Conservation (phyloP, 2,329 filamentous ascomycete species). For the Escovopsis weberi region DNA sequence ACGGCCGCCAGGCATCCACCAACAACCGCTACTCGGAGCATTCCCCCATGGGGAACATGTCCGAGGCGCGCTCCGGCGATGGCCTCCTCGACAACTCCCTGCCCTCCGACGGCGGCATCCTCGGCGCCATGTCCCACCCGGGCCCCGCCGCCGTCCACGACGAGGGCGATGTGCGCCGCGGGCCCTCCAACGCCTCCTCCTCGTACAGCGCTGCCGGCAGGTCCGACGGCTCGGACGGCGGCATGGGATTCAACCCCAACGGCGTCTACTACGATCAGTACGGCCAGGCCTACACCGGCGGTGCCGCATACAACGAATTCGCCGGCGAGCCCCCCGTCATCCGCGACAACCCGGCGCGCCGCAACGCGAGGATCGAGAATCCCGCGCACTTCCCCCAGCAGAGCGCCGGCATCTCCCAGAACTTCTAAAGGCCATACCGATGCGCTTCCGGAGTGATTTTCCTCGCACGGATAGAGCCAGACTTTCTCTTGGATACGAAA, state of each 20-base stretch:
- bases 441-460: too few species aligned
- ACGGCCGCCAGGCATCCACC: slow-evolving; percentile 73
- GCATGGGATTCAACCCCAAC: slow-evolving; percentile 30
- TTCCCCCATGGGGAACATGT: slow-evolving; percentile 50
- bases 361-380: slow-evolving; percentile 91
- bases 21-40: slow-evolving; percentile 65
- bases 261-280: slow-evolving; percentile 45
- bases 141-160: slow-evolving; percentile 56
- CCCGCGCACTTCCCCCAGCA: slow-evolving; percentile 80
- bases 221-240: slow-evolving; percentile 50
- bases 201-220: slow-evolving; percentile 74
- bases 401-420: slow-evolving; percentile 90
- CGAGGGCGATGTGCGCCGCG: slow-evolving; percentile 63
- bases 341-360: slow-evolving; percentile 76
- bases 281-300: slow-evolving; percentile 39
- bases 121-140: slow-evolving; percentile 49
- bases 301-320: slow-evolving; percentile 26
- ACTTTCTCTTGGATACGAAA: too few species aligned
- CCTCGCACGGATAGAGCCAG: too few species aligned
- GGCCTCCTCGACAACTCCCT: slow-evolving; percentile 36
- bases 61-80: slow-evolving; percentile 58
- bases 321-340: slow-evolving; percentile 59
- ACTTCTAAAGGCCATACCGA: slow-evolving; percentile 48
- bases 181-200: slow-evolving; percentile 89
- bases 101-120: slow-evolving; percentile 62